Percentiles rank a stretch among this genome's conserved stretches.
Conservation (phyloP, 2,329 filamentous ascomycete genomes). For the Alternaria sp. region DNA sequence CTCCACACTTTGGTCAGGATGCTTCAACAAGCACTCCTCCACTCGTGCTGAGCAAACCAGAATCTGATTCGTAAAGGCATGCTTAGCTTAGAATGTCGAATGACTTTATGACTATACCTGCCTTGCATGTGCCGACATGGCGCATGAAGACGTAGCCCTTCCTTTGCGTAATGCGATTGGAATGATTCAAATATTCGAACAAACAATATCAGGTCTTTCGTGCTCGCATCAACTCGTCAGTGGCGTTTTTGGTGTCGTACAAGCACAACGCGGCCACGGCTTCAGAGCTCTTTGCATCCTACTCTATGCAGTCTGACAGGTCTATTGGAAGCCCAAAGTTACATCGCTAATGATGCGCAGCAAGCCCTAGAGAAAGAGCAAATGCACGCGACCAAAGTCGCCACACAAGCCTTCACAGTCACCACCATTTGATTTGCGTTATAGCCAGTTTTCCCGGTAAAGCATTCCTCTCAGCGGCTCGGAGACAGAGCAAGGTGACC, state of each 20-base stretch:
- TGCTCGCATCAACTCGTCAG: not conserved
- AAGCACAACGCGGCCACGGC: not conserved
- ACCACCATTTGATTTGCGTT: not conserved
- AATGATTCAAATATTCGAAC: not conserved
- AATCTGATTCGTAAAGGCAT: constrained; percentile 19
- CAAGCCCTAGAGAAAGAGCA: not conserved
- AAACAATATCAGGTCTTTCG: not conserved
- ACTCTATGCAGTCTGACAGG: not conserved
- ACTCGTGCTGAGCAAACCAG: constrained; percentile 48
- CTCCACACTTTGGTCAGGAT: constrained; percentile 55
- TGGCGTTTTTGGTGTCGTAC: not conserved
- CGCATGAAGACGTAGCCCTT: not conserved
- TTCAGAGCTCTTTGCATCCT: not conserved
- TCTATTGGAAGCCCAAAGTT: not conserved
- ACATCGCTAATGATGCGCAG: not conserved
- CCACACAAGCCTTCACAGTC: not conserved
- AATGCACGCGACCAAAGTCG: not conserved
- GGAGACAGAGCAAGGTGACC: not conserved
- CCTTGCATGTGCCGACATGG: not conserved
- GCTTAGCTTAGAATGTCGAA: not conserved
- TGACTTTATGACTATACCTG: constrained; percentile 12
- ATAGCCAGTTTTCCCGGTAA: not conserved
- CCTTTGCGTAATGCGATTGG: not conserved
- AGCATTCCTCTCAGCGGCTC: not conserved
- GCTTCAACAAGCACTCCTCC: constrained; percentile 50